Base-by-base conservation (phyloP, 176 grass and related monocot genomes). In the Dactylis glomerata region DNA sequence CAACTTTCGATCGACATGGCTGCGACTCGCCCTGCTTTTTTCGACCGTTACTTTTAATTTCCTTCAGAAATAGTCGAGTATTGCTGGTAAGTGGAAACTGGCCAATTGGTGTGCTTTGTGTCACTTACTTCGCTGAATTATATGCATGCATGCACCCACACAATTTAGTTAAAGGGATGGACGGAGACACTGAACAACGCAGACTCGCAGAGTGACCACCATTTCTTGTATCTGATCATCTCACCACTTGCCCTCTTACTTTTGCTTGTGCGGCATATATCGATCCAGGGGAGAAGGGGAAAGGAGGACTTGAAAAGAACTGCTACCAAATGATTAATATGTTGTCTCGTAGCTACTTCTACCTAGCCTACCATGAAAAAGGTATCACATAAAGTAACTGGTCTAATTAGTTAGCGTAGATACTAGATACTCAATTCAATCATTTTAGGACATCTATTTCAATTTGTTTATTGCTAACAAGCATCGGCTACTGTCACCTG, bases 201-300 rank as follows among this genome's bases (percentile, higher is more conserved):
- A 71, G n/a, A n/a, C n/a, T n/a, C n/a, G 64, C 51, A 27, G n/a
- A 22, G 14, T 33, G 37, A 8, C 28, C 37, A 58, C 22, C 26
- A 59, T 5, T 85, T 68, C 46, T n/a, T 23, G 16, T 68, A 8
- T 52, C 51, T n/a, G n/a, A n/a, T n/a, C n/a, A n/a, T n/a, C n/a
- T n/a, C n/a, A n/a, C n/a, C n/a, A n/a, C n/a, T n/a, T n/a, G n/a
- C n/a, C n/a, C n/a, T n/a, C 3, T 20, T 65, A 4, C 69, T 42
- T 57, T 58, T 26, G 24, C 59, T 70, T 45, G 42, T 66, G 12
- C 22, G 83, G 64, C 59, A 59, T 50, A 79, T 86, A 56, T 56
- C 22, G 19, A 84, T 41, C 57, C 42, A 76, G 15, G 44, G 65
- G 76, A 58, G 45, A 50, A 79, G 14, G 8, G 30, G 0, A 85